Conservation (phyloP, 176 grass and related monocot species). For the Elymus sibiricus region DNA sequence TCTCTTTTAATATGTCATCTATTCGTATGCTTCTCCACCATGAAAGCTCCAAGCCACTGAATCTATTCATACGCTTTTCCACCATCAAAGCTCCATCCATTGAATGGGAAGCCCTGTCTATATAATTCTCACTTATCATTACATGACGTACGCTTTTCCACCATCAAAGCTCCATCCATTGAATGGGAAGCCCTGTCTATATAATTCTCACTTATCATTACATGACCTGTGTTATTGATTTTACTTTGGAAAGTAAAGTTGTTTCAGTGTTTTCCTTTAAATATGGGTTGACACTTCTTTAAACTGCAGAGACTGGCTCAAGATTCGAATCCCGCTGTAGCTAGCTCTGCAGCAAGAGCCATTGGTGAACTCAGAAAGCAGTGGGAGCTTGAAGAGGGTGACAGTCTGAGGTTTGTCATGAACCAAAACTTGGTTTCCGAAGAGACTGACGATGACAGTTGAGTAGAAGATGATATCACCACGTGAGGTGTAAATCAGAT, state of each 20-base stretch:
- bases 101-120: neutral
- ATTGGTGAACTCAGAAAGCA: slow-evolving; percentile 85
- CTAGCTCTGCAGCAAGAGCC: slow-evolving; percentile 68
- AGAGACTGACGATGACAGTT: slow-evolving; percentile 23
- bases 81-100: neutral
- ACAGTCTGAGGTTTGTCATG: slow-evolving; percentile 81
- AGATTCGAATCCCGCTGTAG: slow-evolving; percentile 80
- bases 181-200: neutral
- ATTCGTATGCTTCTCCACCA: neutral
- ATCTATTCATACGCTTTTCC: neutral
- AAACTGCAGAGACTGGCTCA: slow-evolving; percentile 71
- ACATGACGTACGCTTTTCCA: neutral
- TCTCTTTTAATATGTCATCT: neutral
- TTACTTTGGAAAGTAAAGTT: neutral
- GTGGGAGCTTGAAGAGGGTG: slow-evolving; percentile 98
- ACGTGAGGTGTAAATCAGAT: slow-evolving; percentile 7
- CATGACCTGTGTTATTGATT: neutral
- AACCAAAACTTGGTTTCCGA: slow-evolving; percentile 38
- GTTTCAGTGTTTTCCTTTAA: neutral
- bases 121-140: neutral
- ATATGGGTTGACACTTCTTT: neutral
- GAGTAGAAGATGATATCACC: slow-evolving; percentile 9
- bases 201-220: neutral
- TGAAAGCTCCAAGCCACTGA: neutral
- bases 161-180: neutral